These are phyloP conservation scores for Amanita exitialis DNA, from an alignment of 768 basidiomycete species.

Conservation along the genomic window DNA sequence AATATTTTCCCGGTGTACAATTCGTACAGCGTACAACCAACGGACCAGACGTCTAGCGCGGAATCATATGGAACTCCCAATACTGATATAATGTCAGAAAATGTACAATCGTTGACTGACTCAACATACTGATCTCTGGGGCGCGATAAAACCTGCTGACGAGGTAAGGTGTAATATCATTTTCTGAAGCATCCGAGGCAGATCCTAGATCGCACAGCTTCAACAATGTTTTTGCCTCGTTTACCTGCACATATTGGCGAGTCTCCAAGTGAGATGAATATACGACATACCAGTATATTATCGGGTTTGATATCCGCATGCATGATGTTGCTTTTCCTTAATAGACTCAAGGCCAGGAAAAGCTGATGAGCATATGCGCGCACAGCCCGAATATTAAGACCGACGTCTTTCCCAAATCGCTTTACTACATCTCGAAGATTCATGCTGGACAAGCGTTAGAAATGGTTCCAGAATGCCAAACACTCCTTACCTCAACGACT, in stretches of 20 bases:
- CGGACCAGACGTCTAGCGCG: constrained; percentile 91
- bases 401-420: constrained; percentile 96
- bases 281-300: constrained; percentile 74
- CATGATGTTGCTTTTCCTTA: constrained; percentile 89
- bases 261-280: not conserved
- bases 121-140: constrained; percentile 86
- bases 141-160: constrained; percentile 97
- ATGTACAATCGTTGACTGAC: constrained; percentile 2
- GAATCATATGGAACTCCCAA: constrained; percentile 94
- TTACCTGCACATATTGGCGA: constrained; percentile 47
- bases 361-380: constrained; percentile 97
- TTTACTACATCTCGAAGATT: constrained; percentile 97
- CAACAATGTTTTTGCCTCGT: constrained; percentile 85
- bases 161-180: constrained; percentile 96
- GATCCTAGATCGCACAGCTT: constrained; percentile 98
- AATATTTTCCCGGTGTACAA: constrained; percentile 95
- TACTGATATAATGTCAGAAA: constrained; percentile 36
- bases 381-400: constrained; percentile 93
- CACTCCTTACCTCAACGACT: constrained; percentile 80
- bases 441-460: constrained; percentile 49
- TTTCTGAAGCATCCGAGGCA: constrained; percentile 88
- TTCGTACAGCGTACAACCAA: constrained; percentile 96
- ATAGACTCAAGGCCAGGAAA: constrained; percentile 75
- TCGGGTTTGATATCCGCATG: constrained; percentile 99
- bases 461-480: not conserved